A percentile compares a stretch with the other conserved stretches of the same genome.
Evolutionary conservation across 495 filamentous ascomycete genomes (phyloP).

Genomic region (Gamarada debralockiae): DNA sequence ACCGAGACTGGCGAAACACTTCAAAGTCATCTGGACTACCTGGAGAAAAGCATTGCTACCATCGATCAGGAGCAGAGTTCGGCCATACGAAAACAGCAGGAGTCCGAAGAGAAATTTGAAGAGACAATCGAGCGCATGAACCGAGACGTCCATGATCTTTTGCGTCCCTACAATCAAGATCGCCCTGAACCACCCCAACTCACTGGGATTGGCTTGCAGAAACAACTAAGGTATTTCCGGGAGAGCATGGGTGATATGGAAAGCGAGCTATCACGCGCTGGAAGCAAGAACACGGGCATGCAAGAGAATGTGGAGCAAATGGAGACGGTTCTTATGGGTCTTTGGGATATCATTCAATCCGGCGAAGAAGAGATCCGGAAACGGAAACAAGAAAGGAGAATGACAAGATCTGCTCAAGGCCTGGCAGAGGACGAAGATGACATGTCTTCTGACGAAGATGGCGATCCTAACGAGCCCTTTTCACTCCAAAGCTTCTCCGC

Average conservation of each 20-base stretch:
- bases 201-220: conserved; percentile 39
- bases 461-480: conserved; percentile 53
- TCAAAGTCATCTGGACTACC: conserved; percentile 43
- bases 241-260: conserved; percentile 34
- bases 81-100: conserved; percentile 10
- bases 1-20: conserved; percentile 35
- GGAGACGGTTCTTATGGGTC: conserved; percentile 56
- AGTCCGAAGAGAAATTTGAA: conserved; percentile 30
- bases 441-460: conserved; percentile 40
- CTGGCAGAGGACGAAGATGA: conserved; percentile 42
- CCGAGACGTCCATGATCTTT: conserved; percentile 44
- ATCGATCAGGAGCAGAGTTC: conserved; percentile 30
- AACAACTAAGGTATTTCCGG: conserved; percentile 52
- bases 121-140: conserved; percentile 48
- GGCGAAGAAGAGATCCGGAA: conserved; percentile 56
- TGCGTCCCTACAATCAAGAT: conserved; percentile 42
- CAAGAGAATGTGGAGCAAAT: conserved; percentile 43
- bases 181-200: conserved; percentile 45
- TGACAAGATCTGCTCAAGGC: conserved; percentile 36
- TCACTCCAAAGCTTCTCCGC: conserved; percentile 64
- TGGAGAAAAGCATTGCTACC: conserved; percentile 40
- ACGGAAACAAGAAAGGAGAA: conserved; percentile 45
- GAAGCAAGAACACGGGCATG: conserved; percentile 22
- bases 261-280: conserved; percentile 24
- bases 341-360: conserved; percentile 69